phyloP scores from a whole-genome alignment of 1,139 yeast genomes.

The Arxiozyma bovina region DNA sequence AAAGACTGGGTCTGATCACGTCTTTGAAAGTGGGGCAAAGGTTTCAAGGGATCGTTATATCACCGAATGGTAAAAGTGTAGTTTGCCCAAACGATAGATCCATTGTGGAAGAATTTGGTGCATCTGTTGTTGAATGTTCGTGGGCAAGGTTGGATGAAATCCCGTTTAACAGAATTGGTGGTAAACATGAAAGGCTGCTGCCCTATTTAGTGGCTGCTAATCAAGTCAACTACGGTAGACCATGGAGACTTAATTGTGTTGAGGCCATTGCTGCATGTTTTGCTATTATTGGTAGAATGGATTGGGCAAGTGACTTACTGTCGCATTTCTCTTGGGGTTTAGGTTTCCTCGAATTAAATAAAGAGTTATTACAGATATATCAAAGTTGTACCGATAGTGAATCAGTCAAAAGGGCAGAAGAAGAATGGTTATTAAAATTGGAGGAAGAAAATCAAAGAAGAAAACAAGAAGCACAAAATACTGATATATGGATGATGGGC shows the following conservation, averaged over 20 bases:
- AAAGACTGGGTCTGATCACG: constrained; percentile 75
- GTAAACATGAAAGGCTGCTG: constrained; percentile 72
- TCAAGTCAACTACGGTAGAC: constrained; percentile 93
- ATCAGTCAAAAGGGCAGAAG: constrained; percentile 66
- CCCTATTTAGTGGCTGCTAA: constrained; percentile 95
- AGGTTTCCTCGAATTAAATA: constrained; percentile 72
- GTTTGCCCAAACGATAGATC: constrained; percentile 85
- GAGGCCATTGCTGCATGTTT: constrained; percentile 97
- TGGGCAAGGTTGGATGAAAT: constrained; percentile 96
- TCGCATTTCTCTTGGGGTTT: constrained; percentile 89
- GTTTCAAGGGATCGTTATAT: constrained; percentile 80
- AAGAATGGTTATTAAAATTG: constrained; percentile 59
- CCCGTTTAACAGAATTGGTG: constrained; percentile 91
- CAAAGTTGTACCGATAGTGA: constrained; percentile 73
- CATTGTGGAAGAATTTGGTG: constrained; percentile 72
- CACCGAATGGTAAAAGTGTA: constrained; percentile 86
- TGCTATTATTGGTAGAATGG: constrained; percentile 84
- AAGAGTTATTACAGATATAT: constrained; percentile 66
- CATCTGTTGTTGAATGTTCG: constrained; percentile 96
- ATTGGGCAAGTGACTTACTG: constrained; percentile 76
- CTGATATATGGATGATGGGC: constrained; percentile 73
- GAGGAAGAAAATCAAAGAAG: constrained; percentile 64
- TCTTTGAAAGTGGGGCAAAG: constrained; percentile 82
- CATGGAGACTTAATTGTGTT: constrained; percentile 93
- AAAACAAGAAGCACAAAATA: constrained; percentile 40